Evolutionary conservation across 2,329 filamentous ascomycete species (phyloP).

Genomic region (Penicillium crustosum): DNA sequence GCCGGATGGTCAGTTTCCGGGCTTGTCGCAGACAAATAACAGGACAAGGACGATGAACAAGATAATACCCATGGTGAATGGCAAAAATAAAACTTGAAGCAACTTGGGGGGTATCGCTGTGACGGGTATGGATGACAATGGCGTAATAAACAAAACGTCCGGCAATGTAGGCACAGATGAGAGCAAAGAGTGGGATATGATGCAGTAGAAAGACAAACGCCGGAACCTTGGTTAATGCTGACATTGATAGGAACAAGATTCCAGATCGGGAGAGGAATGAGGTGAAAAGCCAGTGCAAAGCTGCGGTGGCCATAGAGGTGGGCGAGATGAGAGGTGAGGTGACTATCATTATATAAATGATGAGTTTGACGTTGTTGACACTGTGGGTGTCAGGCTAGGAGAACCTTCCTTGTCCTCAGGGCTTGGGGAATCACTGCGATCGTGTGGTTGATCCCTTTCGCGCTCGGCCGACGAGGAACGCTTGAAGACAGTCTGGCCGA

Average conservation of each 20-base stretch:
- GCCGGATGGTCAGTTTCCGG: neutral
- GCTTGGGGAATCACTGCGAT: constrained; percentile 30
- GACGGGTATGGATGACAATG: constrained; percentile 23
- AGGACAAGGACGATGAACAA: constrained; percentile 1
- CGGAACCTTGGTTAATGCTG: constrained; percentile 10
- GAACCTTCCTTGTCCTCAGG: constrained; percentile 38
- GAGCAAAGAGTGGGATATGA: constrained; percentile 19
- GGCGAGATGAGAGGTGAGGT: neutral
- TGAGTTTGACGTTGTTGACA: constrained; percentile 39
- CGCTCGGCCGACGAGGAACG: constrained; percentile 43
- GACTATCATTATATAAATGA: constrained; percentile 28
- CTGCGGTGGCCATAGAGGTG: neutral
- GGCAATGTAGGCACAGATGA: constrained; percentile 17
- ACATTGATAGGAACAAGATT: neutral
- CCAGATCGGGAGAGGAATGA: neutral
- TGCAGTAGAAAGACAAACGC: constrained; percentile 13
- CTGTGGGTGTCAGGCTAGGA: constrained; percentile 37
- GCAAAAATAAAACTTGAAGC: constrained; percentile 8
- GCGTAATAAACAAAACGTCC: constrained; percentile 15
- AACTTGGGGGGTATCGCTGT: constrained; percentile 27
- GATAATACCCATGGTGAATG: constrained; percentile 6
- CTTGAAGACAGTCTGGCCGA: constrained; percentile 48
- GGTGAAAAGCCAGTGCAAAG: neutral
- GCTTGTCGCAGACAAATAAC: neutral
- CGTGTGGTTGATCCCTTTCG: constrained; percentile 33